Conservation (phyloP, 176 grass and related monocot genomes). For the Tuctoria greenei region DNA sequence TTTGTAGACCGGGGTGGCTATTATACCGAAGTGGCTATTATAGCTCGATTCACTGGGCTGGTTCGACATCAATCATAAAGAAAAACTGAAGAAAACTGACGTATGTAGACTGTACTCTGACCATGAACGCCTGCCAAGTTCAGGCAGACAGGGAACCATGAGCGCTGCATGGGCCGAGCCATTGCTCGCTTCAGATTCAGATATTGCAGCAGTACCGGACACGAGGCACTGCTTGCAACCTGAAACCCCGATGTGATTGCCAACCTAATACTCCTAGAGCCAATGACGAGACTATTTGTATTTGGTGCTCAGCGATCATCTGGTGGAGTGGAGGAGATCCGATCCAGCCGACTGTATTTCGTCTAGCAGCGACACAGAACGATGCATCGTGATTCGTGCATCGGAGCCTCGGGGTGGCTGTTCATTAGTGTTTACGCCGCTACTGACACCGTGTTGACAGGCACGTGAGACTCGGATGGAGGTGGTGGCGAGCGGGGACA, state of each 20-base stretch:
- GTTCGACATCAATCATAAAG: too few relatives aligned
- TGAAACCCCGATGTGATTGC: neutral
- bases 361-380: neutral
- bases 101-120: neutral
- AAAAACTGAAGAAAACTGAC: too few relatives aligned
- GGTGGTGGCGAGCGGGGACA: neutral
- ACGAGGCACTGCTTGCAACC: neutral
- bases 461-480: neutral
- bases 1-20: neutral
- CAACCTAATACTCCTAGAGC: neutral
- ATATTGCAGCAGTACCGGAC: neutral
- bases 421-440: neutral
- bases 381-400: neutral
- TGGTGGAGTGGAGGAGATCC: neutral
- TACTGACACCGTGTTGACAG: neutral
- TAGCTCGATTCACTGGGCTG: too few relatives aligned
- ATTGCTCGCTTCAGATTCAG: neutral
- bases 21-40: too few relatives aligned
- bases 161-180: neutral
- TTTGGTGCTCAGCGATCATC: too few relatives aligned
- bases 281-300: neutral
- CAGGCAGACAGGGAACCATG: neutral
- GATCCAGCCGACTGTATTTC: too few relatives aligned
- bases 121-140: neutral
- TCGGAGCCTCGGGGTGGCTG: neutral